Evolutionary conservation across 768 basidiomycete species (phyloP), one percentile per base, ranked within the genome.

Genomic region (Amanita polypyramis): DNA sequence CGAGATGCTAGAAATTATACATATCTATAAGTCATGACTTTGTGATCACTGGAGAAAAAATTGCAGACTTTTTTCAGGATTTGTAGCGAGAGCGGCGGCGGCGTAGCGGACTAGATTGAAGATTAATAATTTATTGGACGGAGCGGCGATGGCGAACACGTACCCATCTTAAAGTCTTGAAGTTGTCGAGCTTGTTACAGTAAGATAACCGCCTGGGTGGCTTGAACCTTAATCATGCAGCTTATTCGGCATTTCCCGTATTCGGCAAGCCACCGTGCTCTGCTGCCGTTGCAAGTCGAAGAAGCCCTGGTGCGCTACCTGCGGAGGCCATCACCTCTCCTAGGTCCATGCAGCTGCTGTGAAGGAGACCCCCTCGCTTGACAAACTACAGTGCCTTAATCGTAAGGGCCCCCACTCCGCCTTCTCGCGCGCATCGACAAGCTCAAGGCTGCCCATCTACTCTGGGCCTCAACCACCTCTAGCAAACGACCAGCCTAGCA

Each of bases 1-100:
- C 80, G 85, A 61, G 94, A 82, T 66, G 88, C 91, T 95, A 65
- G n/a, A n/a, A n/a, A n/a, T n/a, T n/a, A n/a, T n/a, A n/a, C n/a
- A 33, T 64, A 45, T 50, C 27, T 32, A 55, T 65, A 54, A 63
- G 54, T 53, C 14, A 17, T 33, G 15, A 9, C n/a, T 27, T 49
- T 41, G 32, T 37, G 15, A 27, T 40, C n/a, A n/a, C 20, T n/a
- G 5, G 33, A 27, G 39, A 33, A 23, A 36, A 40, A 27, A 23
- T 35, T 53, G 34, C 84, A 52, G 56, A 94, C 90, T 88, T 77
- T 90, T 94, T 81, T 97, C 93, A 60, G 93, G 91, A 75, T 95
- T 95, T 58, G 82, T 73, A 61, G 87, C 85, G 58, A 83, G 74
- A 60, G 83, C 77, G 59, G 85, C 89, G 58, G 86, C 80, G 60